phyloP scores from a whole-genome alignment of 176 grass and related monocot species.

The Rhynchospora tenuis region DNA sequence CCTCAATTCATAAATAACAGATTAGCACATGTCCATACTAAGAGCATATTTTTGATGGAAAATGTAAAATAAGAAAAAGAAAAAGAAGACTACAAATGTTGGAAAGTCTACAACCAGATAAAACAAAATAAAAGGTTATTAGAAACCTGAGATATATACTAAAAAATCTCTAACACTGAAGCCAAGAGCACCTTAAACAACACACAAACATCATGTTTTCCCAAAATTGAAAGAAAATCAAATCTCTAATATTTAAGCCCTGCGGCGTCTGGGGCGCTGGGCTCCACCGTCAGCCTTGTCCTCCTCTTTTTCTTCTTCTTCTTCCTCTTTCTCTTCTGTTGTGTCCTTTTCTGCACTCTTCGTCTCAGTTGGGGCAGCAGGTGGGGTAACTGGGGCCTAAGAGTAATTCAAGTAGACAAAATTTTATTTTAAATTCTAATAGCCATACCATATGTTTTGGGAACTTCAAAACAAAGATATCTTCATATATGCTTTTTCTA shows the following conservation, averaged over 20 bases:
- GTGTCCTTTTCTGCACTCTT: not conserved
- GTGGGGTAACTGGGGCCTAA: constrained; percentile 25
- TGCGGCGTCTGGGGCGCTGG: constrained; percentile 51
- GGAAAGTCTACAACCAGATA: not conserved
- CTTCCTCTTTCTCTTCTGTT: constrained; percentile 17
- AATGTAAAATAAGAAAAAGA: not conserved
- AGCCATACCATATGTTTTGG: not conserved
- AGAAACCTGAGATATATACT: constrained; percentile 25
- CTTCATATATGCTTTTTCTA: no score
- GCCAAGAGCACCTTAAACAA: constrained; percentile 9
- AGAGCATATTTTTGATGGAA: not conserved
- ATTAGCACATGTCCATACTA: not conserved
- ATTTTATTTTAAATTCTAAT: not conserved
- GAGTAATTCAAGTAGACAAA: not conserved
- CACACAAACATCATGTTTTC: constrained; percentile 5
- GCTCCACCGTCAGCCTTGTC: constrained; percentile 44
- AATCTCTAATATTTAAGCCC: constrained; percentile 30
- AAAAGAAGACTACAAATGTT: not conserved
- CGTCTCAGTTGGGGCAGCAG: constrained; percentile 12
- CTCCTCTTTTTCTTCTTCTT: constrained; percentile 41
- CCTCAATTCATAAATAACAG: not conserved
- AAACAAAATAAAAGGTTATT: not conserved
- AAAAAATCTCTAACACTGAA: constrained; percentile 11
- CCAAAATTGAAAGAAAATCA: constrained; percentile 23
- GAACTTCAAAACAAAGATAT: not conserved